phyloP scores from a whole-genome alignment of 306 rosid genomes.

The Chamaecrista fasciculata region DNA sequence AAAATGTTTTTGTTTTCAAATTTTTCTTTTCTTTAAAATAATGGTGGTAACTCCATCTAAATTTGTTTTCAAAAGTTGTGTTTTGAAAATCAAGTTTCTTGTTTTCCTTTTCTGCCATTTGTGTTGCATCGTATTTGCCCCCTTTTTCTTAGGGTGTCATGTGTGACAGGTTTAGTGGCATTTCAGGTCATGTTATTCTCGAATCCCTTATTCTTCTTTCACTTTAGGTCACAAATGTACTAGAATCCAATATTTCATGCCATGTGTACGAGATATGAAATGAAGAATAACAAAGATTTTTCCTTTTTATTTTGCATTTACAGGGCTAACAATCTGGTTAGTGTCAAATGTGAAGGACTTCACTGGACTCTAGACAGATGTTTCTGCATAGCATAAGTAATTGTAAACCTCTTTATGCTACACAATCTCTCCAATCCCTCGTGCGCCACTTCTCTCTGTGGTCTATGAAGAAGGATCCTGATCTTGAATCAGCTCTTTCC shows the following conservation, averaged over 20 bases:
- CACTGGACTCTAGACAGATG: not conserved
- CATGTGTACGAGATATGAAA: not conserved
- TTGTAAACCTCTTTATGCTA: not conserved
- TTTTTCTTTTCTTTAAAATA: too few species aligned
- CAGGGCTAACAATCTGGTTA: not conserved
- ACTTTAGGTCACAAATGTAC: not conserved
- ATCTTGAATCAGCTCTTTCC: constrained; percentile 74
- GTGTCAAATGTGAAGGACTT: not conserved
- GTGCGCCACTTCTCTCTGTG: constrained; percentile 55
- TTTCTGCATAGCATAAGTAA: not conserved
- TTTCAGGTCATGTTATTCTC: too few species aligned
- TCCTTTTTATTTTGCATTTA: not conserved
- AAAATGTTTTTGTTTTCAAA: too few species aligned
- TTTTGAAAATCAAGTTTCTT: too few species aligned
- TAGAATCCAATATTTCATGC: not conserved
- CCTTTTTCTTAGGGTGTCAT: too few species aligned
- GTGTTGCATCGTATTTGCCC: too few species aligned
- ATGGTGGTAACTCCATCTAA: too few species aligned
- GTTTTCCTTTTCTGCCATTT: too few species aligned
- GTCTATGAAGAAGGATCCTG: constrained; percentile 90
- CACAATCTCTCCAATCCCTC: constrained; percentile 6
- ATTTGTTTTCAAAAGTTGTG: too few species aligned
- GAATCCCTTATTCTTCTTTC: not conserved
- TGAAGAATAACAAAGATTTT: not conserved
- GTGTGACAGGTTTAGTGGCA: too few species aligned